A percentile compares a stretch with the other conserved stretches of the same genome.
phyloP scores from a whole-genome alignment of 257 asterid species.

The Paraleonurus japonicus region DNA sequence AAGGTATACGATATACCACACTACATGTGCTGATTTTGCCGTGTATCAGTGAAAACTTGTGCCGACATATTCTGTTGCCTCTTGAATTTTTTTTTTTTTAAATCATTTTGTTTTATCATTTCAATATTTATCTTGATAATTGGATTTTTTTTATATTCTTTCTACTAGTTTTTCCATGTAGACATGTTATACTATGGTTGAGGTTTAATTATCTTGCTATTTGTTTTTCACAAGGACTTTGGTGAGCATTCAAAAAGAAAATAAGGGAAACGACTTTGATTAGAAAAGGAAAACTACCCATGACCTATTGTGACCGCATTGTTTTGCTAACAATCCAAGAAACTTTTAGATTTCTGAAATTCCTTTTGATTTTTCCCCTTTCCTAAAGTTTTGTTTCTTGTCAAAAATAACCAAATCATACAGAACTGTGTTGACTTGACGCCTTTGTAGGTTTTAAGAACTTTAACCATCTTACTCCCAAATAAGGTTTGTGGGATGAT shows the following conservation, averaged over 20 bases:
- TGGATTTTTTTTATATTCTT: not conserved
- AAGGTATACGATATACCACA: too few species aligned
- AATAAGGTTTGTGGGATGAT: not conserved
- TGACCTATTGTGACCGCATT: not conserved
- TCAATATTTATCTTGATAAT: too few species aligned
- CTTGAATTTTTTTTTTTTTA: too few species aligned
- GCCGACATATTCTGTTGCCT: too few species aligned
- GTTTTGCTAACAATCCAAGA: not conserved
- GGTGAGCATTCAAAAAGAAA: not conserved
- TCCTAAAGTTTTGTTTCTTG: not conserved
- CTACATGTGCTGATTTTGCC: too few species aligned
- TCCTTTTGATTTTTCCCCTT: not conserved
- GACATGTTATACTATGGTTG: not conserved
- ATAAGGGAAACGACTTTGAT: not conserved
- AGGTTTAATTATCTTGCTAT: not conserved
- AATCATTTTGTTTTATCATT: too few species aligned
- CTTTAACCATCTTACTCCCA: not conserved
- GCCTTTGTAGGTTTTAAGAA: too few species aligned
- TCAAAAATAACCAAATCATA: not conserved
- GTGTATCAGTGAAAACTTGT: too few species aligned
- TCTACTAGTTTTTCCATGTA: not conserved
- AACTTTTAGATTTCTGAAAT: too few species aligned
- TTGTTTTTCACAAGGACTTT: not conserved
- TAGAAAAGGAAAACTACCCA: not conserved
- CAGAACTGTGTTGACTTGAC: not conserved